phyloP scores from a whole-genome alignment of 371 early-diverging fungal species.

The Rhizopus stolonifer region DNA sequence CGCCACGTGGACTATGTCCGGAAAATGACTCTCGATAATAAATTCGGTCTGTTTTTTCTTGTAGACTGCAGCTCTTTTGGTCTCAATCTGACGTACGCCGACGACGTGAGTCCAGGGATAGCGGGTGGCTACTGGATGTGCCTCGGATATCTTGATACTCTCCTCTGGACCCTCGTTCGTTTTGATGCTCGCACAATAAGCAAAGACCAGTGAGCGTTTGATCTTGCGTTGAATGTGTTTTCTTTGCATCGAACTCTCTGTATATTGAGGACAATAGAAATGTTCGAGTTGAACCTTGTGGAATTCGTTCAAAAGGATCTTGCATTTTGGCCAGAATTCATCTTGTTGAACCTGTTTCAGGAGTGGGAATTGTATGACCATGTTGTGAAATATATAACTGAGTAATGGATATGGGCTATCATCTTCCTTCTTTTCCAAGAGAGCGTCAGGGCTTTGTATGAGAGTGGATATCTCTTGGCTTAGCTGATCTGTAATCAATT shows the following conservation, averaged over 20 bases:
- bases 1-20: conserved; percentile 30
- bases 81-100: conserved; percentile 19
- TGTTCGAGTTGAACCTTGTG: conserved; percentile 28
- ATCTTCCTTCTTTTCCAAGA: conserved; percentile 4
- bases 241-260: conserved; percentile 25
- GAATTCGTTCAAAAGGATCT: conserved; percentile 37
- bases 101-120: conserved; percentile 12
- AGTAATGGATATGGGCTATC: conserved; percentile 27
- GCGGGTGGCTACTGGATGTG: not conserved
- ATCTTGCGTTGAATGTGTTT: conserved; percentile 36
- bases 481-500: conserved; percentile 19
- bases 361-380: conserved; percentile 41
- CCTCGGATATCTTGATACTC: conserved; percentile 23
- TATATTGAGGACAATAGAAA: conserved; percentile 25
- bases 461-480: conserved; percentile 12
- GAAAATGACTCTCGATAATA: conserved; percentile 26
- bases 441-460: conserved; percentile 6
- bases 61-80: conserved; percentile 16
- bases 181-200: conserved; percentile 42
- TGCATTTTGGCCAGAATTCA: conserved; percentile 41
- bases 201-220: conserved; percentile 37
- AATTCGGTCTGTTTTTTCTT: conserved; percentile 37
- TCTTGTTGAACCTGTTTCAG: conserved; percentile 31
- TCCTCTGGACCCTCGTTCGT: conserved; percentile 44
- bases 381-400: conserved; percentile 33